phyloP scores from a whole-genome alignment of 129 eudicot species.

The Deinandra increscens region DNA sequence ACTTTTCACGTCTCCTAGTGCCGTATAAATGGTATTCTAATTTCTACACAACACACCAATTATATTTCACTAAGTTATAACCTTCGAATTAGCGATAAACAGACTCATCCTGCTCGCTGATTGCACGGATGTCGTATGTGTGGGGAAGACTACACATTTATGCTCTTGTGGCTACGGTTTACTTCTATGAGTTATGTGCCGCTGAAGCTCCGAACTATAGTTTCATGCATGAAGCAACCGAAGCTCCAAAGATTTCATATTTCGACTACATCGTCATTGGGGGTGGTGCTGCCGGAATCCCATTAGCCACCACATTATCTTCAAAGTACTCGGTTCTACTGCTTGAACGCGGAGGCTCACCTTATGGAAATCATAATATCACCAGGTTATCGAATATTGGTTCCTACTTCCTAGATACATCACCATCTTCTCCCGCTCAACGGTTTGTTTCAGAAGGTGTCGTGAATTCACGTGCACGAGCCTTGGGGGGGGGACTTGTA shows the following conservation, averaged over 20 bases:
- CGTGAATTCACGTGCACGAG: background rate
- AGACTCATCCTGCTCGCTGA: too few relatives aligned
- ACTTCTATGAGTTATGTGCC: background rate
- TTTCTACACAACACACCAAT: background rate
- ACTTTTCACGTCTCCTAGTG: background rate
- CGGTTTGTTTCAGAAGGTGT: background rate
- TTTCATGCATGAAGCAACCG: background rate
- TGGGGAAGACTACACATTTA: background rate
- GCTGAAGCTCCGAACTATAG: background rate
- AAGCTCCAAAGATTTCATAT: background rate
- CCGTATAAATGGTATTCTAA: background rate
- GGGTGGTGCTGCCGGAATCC: background rate
- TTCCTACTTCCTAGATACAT: background rate
- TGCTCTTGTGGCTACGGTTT: background rate
- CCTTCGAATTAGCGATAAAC: background rate
- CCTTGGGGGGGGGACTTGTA: background rate
- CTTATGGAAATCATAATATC: too few relatives aligned
- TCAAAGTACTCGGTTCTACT: too few relatives aligned
- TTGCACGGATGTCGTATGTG: background rate
- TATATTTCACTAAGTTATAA: background rate
- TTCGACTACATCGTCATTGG: background rate
- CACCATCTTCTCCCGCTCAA: background rate
- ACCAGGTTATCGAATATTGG: background rate
- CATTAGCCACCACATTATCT: too few relatives aligned
- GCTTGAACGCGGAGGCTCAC: too few relatives aligned